Evolutionary conservation across 2,329 filamentous ascomycete species (phyloP).

Genomic region (Raffaelea arxii): DNA sequence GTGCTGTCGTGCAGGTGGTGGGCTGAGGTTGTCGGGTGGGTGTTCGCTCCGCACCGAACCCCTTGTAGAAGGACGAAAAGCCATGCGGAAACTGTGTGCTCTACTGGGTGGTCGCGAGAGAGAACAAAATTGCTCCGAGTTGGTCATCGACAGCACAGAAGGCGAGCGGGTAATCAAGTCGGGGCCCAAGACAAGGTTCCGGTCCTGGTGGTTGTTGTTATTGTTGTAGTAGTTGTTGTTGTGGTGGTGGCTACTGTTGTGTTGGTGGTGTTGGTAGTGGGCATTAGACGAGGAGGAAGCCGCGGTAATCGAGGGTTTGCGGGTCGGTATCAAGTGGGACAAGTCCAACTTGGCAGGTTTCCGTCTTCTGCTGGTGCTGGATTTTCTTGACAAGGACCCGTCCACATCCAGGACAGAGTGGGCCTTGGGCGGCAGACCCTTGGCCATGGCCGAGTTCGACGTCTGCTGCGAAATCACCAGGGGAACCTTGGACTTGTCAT

Average conservation of each 20-base stretch:
- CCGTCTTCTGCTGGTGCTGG: slow-evolving; percentile 23
- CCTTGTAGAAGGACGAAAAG: background rate
- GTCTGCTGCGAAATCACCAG: slow-evolving; percentile 51
- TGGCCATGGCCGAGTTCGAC: slow-evolving; percentile 48
- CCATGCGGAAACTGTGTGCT: background rate
- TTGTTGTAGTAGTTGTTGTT: slow-evolving; percentile 4
- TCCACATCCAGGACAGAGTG: slow-evolving; percentile 33
- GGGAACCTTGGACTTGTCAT: slow-evolving; percentile 46
- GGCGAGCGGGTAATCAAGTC: slow-evolving; percentile 32
- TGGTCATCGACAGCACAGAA: slow-evolving; percentile 28
- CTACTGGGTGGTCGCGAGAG: slow-evolving; percentile 16
- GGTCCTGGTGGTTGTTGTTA: no score
- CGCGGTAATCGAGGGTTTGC: slow-evolving; percentile 20
- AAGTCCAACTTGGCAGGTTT: slow-evolving; percentile 41
- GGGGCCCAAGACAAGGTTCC: slow-evolving; percentile 25
- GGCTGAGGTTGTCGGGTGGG: background rate
- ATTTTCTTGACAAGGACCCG: slow-evolving; percentile 17
- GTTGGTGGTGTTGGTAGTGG: no score
- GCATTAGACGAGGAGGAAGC: slow-evolving; percentile 17
- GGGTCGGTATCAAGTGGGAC: slow-evolving; percentile 29
- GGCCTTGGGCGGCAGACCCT: slow-evolving; percentile 39
- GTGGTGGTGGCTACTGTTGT: slow-evolving; percentile 9
- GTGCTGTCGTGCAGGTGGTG: background rate
- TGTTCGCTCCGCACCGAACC: background rate
- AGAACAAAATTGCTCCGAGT: slow-evolving; percentile 16